A percentile compares a stretch with the other conserved stretches of the same genome.
These are phyloP conservation scores for Penicillium simplicissimum DNA, from an alignment of 495 filamentous ascomycete genomes.

Conservation along the genomic window DNA sequence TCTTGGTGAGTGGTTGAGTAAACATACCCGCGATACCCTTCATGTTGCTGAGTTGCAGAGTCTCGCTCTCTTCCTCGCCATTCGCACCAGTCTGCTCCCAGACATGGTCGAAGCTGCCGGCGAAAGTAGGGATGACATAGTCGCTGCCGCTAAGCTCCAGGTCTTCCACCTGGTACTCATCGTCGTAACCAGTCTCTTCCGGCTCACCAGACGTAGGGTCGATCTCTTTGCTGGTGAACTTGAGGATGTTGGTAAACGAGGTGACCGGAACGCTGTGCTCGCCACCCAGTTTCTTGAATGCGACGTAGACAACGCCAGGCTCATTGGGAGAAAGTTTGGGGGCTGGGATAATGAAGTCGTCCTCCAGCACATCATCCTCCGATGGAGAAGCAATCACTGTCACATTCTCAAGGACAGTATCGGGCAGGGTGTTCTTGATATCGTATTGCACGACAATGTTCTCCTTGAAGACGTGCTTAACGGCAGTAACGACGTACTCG, in stretches of 20 bases:
- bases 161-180: slow-evolving; percentile 96
- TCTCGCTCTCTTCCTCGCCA: slow-evolving; percentile 89
- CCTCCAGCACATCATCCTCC: slow-evolving; percentile 74
- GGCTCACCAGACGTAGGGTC: slow-evolving; percentile 93
- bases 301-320: slow-evolving; percentile 90
- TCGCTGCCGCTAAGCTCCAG: slow-evolving; percentile 89
- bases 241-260: slow-evolving; percentile 88
- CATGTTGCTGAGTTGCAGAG: slow-evolving; percentile 81
- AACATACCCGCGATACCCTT: slow-evolving; percentile 90
- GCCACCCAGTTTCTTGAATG: slow-evolving; percentile 80
- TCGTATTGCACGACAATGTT: slow-evolving; percentile 96
- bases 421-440: slow-evolving; percentile 94
- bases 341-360: slow-evolving; percentile 92
- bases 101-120: slow-evolving; percentile 92
- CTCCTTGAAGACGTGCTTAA: slow-evolving; percentile 98
- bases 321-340: slow-evolving; percentile 77
- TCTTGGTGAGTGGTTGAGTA: not conserved
- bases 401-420: slow-evolving; percentile 87
- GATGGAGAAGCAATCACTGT: slow-evolving; percentile 83
- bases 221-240: slow-evolving; percentile 97
- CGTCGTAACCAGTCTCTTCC: slow-evolving; percentile 89
- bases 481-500: slow-evolving; percentile 89
- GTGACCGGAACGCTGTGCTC: slow-evolving; percentile 68
- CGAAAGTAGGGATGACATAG: slow-evolving; percentile 90
- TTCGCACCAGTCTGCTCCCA: slow-evolving; percentile 92